Evolutionary conservation across 495 filamentous ascomycete genomes (phyloP).

Genomic region (Penicillium manginii): DNA sequence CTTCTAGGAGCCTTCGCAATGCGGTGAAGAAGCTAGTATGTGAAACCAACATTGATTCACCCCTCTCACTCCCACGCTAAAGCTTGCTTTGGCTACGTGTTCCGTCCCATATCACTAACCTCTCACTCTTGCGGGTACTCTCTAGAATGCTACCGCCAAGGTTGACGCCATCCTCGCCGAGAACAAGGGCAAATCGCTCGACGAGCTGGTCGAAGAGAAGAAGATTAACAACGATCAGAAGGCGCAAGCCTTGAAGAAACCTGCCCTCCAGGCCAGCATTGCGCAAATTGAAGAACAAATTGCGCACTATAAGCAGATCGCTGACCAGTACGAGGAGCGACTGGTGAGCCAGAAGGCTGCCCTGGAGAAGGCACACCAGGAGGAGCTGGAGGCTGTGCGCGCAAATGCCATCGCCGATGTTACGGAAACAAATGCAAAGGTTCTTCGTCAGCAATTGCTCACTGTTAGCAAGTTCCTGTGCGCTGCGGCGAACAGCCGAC

Average conservation of each 20-base stretch:
- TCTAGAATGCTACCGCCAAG: slow-evolving; percentile 74
- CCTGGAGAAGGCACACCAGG: slow-evolving; percentile 68
- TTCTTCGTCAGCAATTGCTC: slow-evolving; percentile 60
- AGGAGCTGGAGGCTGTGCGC: slow-evolving; percentile 71
- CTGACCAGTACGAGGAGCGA: slow-evolving; percentile 73
- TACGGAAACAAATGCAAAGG: slow-evolving; percentile 56
- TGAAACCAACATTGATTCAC: slow-evolving; percentile 14
- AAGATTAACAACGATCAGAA: slow-evolving; percentile 88
- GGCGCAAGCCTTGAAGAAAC: slow-evolving; percentile 86
- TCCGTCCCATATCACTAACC: too few species aligned
- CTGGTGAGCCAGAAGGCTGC: slow-evolving; percentile 69
- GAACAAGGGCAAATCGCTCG: slow-evolving; percentile 74
- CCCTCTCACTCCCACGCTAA: background rate
- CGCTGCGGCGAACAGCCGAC: slow-evolving; percentile 73
- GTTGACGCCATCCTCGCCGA: slow-evolving; percentile 78
- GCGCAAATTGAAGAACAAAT: slow-evolving; percentile 84
- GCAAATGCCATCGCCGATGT: slow-evolving; percentile 65
- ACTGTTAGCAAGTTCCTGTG: slow-evolving; percentile 79
- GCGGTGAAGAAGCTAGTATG: slow-evolving; percentile 86
- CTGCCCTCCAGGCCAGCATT: slow-evolving; percentile 74
- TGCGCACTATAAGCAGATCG: slow-evolving; percentile 78
- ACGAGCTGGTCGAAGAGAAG: slow-evolving; percentile 78
- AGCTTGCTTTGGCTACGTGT: too few species aligned
- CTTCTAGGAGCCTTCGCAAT: slow-evolving; percentile 76
- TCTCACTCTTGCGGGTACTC: background rate